Conservation (phyloP, 2,329 filamentous ascomycete species). For the Bipolaris cookei region DNA sequence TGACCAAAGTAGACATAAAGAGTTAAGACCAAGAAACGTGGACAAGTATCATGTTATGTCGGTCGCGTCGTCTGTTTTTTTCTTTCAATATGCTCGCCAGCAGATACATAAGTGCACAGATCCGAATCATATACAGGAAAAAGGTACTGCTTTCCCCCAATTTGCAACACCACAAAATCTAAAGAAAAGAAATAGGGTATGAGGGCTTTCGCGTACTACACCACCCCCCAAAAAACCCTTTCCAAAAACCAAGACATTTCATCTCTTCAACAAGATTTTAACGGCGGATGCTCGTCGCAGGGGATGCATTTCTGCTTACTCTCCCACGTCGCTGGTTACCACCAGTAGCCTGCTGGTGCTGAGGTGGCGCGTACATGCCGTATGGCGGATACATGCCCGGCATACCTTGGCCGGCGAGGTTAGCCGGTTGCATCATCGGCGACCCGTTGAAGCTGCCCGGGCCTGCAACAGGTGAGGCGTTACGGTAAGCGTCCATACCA, state of each 20-base stretch:
- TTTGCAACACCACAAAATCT: constrained; percentile 22
- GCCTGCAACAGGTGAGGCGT: constrained; percentile 50
- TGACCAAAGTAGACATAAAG: constrained; percentile 2
- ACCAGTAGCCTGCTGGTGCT: constrained; percentile 52
- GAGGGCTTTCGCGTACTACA: neutral
- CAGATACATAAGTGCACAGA: constrained; percentile 25
- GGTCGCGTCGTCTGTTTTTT: constrained; percentile 17
- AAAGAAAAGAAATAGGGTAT: constrained; percentile 2
- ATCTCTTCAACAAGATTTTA: constrained; percentile 40
- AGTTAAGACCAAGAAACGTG: constrained; percentile 8
- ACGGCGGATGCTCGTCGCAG: constrained; percentile 26
- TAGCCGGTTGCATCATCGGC: constrained; percentile 57
- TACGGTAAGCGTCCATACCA: constrained; percentile 53
- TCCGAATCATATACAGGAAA: constrained; percentile 37
- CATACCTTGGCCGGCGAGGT: constrained; percentile 51
- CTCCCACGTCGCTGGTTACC: constrained; percentile 61
- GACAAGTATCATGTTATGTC: constrained; percentile 21
- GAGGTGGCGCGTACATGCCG: constrained; percentile 58
- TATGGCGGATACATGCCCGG: constrained; percentile 53
- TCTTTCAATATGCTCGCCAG: constrained; percentile 25
- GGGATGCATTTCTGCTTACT: constrained; percentile 51
- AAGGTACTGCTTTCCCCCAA: constrained; percentile 19
- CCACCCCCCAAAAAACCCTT: neutral
- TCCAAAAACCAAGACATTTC: constrained; percentile 15
- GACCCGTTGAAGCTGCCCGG: constrained; percentile 49